phyloP scores from a whole-genome alignment of 257 asterid species.

The Ocimum tenuiflorum region DNA sequence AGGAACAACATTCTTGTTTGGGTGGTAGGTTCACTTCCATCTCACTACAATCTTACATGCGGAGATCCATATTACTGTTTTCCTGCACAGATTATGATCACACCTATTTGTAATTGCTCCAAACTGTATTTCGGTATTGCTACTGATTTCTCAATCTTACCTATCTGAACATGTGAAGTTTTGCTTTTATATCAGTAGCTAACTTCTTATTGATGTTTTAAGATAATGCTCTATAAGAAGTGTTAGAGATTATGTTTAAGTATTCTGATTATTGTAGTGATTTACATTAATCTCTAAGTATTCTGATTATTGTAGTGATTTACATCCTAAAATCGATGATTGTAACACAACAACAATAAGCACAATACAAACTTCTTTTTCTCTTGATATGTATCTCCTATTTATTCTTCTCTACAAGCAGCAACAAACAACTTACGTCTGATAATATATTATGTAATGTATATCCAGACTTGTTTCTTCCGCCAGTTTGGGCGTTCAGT shows the following conservation, averaged over 20 bases:
- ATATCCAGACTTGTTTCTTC: constrained; percentile 82
- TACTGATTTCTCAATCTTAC: neutral
- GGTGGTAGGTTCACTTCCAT: constrained; percentile 52
- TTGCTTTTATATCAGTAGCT: neutral
- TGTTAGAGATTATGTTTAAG: too few relatives aligned
- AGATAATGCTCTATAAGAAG: constrained; percentile 1
- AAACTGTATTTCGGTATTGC: neutral
- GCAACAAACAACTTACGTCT: neutral
- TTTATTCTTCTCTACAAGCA: too few relatives aligned
- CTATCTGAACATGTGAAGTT: neutral
- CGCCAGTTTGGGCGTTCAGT: constrained; percentile 94
- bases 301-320: too few relatives aligned
- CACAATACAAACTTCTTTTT: too few relatives aligned
- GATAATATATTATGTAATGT: constrained; percentile 7
- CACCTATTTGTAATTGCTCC: neutral
- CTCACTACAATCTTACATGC: constrained; percentile 1
- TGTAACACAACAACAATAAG: too few relatives aligned
- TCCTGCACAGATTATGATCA: neutral
- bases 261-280: too few relatives aligned
- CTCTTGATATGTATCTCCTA: too few relatives aligned
- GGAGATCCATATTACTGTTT: neutral
- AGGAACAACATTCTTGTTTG: constrained; percentile 60
- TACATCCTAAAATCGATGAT: too few relatives aligned
- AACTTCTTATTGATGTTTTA: neutral
- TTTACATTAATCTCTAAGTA: too few relatives aligned